Evolutionary conservation across 192 early-diverging fungal genomes (phyloP), one percentile per base, ranked within the genome.

Genomic region (Geosiphon pyriformis): DNA sequence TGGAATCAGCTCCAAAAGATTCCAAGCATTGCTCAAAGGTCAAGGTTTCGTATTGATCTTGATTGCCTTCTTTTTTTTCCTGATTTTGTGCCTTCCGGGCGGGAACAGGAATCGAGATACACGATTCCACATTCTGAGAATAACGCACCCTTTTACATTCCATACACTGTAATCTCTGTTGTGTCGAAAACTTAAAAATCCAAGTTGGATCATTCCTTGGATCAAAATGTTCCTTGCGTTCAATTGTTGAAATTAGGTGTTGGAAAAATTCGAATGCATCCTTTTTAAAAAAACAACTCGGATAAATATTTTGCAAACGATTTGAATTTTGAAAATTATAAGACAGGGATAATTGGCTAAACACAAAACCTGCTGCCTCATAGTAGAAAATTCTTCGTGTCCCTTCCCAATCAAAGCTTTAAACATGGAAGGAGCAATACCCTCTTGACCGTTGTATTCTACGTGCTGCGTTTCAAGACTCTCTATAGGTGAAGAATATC

Each of bases 231-330:
- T 98, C 93, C 42, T 84, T 88, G 55, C 94, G 83, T 60, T 88
- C 79, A 51, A 95, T 75, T 23, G 85, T 77, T 51, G 89, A 88
- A 56, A 83, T 67, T 32, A 96, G 67, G 59, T 92, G 85, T 68
- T 88, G 87, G 61, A 94, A 83, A 69, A 96, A 99, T 75, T 99
- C 97, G 67, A 87, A 92, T 0, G 95, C 93, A 71, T 99, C 97
- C 83, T 71, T 46, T 20, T n/a, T 12, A 29, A 17, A 25, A n/a
- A 52, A 42, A 25, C n/a, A 74, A 42, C 29, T 18, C 12, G 20
- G 29, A 15, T 53, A 31, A 29, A 0, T 2, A 31, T 23, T 29
- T 32, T 15, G 18, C 6, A 32, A 30, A 51, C 26, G 32, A 22
- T 59, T 42, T 2, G 22, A 29, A 6, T 42, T 42, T 10, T 42